These are phyloP conservation scores for Ophiostoma sp. DNA, from an alignment of 2,329 filamentous ascomycete genomes.

Conservation along the genomic window DNA sequence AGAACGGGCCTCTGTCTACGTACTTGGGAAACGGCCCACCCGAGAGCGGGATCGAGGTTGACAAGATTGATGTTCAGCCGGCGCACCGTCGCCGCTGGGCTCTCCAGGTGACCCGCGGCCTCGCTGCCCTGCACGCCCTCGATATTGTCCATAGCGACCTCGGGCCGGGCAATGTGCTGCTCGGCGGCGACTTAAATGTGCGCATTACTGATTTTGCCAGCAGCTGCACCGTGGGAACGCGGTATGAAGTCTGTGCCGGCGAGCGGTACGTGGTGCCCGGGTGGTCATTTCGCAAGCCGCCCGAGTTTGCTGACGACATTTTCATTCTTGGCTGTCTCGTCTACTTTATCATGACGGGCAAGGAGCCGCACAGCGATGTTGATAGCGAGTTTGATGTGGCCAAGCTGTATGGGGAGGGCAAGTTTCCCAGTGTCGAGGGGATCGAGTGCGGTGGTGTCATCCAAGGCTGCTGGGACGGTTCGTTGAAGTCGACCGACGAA, in stretches of 20 bases:
- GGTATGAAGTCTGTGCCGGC: not conserved
- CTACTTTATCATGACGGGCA: not conserved
- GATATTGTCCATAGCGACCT: constrained; percentile 13
- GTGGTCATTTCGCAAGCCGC: constrained; percentile 12
- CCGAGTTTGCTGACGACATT: not conserved
- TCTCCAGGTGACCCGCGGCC: not conserved
- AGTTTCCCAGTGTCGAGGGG: not conserved
- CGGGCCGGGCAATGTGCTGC: constrained; percentile 11
- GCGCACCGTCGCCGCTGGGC: not conserved
- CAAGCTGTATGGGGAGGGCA: not conserved
- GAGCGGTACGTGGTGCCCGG: constrained; percentile 9
- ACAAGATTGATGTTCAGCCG: too few relatives aligned
- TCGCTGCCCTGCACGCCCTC: not conserved
- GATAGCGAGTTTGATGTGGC: not conserved
- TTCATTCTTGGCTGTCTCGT: not conserved
- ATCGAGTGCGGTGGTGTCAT: not conserved
- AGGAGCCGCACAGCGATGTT: not conserved
- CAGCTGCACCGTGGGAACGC: not conserved
- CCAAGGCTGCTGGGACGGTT: not conserved
- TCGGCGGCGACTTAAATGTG: constrained; percentile 1
- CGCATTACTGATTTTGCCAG: constrained; percentile 12
- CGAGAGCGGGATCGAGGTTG: not conserved
- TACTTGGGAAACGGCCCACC: not conserved
- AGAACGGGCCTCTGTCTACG: not conserved
- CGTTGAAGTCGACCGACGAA: not conserved